These are phyloP conservation scores for Durio zibethinus DNA, from an alignment of 345 rosid species.

Conservation along the genomic window DNA sequence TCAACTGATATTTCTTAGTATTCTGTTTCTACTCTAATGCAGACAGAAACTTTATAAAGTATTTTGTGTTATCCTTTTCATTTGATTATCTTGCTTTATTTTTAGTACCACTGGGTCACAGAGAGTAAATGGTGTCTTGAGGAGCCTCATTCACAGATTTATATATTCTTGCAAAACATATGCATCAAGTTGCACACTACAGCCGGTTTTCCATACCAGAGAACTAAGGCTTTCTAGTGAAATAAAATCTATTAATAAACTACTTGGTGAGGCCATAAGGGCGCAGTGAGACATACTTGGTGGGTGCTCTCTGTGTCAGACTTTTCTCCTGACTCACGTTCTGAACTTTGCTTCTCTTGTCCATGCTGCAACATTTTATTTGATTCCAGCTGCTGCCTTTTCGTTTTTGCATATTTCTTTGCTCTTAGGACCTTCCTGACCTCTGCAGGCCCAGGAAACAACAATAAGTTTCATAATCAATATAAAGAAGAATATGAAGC, in stretches of 20 bases:
- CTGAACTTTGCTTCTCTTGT: slow-evolving; percentile 30
- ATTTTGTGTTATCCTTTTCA: not conserved
- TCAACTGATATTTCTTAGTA: not conserved
- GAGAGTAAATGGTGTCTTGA: slow-evolving; percentile 2
- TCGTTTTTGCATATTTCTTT: slow-evolving; percentile 70
- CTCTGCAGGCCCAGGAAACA: slow-evolving; percentile 38
- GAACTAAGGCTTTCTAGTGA: not conserved
- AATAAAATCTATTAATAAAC: not conserved
- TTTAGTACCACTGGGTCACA: not conserved
- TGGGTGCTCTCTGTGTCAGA: slow-evolving; percentile 15
- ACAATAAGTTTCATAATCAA: not conserved
- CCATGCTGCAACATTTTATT: slow-evolving; percentile 32
- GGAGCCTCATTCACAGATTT: not conserved
- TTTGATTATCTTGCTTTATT: not conserved
- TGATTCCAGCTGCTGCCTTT: slow-evolving; percentile 50
- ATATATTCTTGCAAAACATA: not conserved
- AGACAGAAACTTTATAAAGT: not conserved
- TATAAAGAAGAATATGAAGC: not conserved
- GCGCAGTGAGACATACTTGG: slow-evolving; percentile 22
- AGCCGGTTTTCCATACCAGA: not conserved
- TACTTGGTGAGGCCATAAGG: not conserved
- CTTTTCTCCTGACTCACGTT: slow-evolving; percentile 24
- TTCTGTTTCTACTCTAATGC: not conserved
- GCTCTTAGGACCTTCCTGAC: slow-evolving; percentile 82
- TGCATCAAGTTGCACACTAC: not conserved